These are phyloP conservation scores for Dactylellina leptospora DNA, from an alignment of 2,329 filamentous ascomycete genomes.

Conservation along the genomic window DNA sequence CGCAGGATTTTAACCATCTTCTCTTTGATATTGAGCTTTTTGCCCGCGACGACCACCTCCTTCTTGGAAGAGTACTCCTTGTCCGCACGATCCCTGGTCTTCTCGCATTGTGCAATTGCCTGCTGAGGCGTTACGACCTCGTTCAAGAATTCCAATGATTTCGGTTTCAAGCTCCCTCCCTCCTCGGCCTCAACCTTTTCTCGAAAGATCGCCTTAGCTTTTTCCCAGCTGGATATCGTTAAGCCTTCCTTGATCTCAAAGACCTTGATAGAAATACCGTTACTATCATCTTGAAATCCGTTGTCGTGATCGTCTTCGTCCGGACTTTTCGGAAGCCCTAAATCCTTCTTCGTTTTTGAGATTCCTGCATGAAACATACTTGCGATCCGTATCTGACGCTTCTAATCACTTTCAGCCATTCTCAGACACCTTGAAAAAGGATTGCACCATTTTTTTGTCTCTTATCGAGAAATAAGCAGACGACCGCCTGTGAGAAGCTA, in stretches of 20 bases:
- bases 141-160: slow-evolving; percentile 8
- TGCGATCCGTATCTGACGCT: neutral
- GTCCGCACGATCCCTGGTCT: slow-evolving; percentile 11
- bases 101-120: slow-evolving; percentile 22
- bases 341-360: neutral
- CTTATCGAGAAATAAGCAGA: too few relatives aligned
- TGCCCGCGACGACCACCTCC: neutral
- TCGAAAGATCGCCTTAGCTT: slow-evolving; percentile 7
- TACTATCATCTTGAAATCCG: slow-evolving; percentile 1
- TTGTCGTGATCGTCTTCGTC: neutral
- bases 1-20: slow-evolving; percentile 28
- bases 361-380: slow-evolving; percentile 16
- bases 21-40: slow-evolving; percentile 16
- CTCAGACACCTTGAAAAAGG: too few relatives aligned
- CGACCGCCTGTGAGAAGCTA: too few relatives aligned
- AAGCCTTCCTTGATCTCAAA: neutral
- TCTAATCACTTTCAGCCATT: too few relatives aligned
- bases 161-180: slow-evolving; percentile 2
- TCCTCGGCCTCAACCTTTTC: slow-evolving; percentile 8
- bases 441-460: too few relatives aligned
- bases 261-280: neutral
- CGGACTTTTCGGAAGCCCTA: neutral
- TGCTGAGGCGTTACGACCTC: slow-evolving; percentile 12
- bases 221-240: neutral
- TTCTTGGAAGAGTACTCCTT: slow-evolving; percentile 19